These are phyloP conservation scores for Leccinum ponderosum DNA, from an alignment of 1,284 basidiomycete species.

Conservation along the genomic window DNA sequence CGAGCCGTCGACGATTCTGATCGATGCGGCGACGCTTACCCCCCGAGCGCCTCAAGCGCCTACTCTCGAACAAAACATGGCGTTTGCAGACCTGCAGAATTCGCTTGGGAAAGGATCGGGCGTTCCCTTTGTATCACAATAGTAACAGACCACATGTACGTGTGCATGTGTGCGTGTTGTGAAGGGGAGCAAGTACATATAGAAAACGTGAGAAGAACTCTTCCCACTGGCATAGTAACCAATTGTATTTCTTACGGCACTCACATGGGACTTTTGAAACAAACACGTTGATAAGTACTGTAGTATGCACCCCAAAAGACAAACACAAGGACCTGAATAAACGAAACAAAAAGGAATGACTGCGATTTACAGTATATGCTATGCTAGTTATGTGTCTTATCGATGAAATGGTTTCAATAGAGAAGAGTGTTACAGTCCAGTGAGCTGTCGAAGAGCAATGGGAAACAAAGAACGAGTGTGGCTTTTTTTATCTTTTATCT, in stretches of 20 bases:
- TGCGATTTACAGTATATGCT: slow-evolving; percentile 29
- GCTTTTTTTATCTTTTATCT: slow-evolving; percentile 23
- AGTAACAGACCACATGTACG: slow-evolving; percentile 1
- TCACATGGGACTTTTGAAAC: slow-evolving; percentile 7
- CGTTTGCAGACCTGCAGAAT: slow-evolving; percentile 67
- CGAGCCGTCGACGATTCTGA: slow-evolving; percentile 45
- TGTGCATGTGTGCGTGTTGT: not conserved
- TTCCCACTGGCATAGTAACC: slow-evolving; percentile 8
- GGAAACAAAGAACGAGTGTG: slow-evolving; percentile 30
- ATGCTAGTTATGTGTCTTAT: slow-evolving; percentile 30
- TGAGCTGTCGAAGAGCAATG: slow-evolving; percentile 18
- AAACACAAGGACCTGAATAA: slow-evolving; percentile 14
- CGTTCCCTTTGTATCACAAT: slow-evolving; percentile 13
- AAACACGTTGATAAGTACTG: slow-evolving; percentile 12
- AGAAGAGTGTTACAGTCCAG: slow-evolving; percentile 30
- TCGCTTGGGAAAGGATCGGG: slow-evolving; percentile 31
- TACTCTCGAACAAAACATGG: slow-evolving; percentile 80
- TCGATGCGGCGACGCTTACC: slow-evolving; percentile 50
- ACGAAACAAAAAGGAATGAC: slow-evolving; percentile 31
- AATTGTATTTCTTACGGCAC: slow-evolving; percentile 16
- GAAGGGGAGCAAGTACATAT: not conserved
- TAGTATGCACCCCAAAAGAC: slow-evolving; percentile 23
- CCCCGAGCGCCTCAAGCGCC: slow-evolving; percentile 53
- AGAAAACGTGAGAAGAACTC: not conserved
- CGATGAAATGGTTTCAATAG: slow-evolving; percentile 16